Percentiles rank a stretch among this genome's conserved stretches.
Conservation (phyloP, 1,284 basidiomycete species). For the Fomitopsis betulina region DNA sequence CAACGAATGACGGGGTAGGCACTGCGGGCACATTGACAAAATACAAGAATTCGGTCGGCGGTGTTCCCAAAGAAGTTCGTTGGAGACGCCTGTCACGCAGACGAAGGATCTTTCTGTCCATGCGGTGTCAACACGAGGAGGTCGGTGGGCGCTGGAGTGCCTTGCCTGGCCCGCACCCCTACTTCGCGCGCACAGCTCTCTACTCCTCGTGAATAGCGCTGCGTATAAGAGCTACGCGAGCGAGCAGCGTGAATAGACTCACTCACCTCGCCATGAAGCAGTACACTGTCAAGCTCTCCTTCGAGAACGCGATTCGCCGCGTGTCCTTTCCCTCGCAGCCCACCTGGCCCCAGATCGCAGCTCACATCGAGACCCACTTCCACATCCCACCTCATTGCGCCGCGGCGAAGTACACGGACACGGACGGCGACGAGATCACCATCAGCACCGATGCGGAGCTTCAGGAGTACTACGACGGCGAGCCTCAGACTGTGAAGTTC, state of each 20-base stretch:
- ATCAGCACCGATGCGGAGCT: slow-evolving; percentile 67
- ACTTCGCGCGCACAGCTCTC: not conserved
- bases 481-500: not conserved
- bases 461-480: slow-evolving; percentile 46
- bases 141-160: not conserved
- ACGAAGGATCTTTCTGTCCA: not conserved
- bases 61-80: not conserved
- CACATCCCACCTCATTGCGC: slow-evolving; percentile 49
- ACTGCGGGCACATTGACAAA: not conserved
- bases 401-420: slow-evolving; percentile 64
- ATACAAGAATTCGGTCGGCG: not conserved
- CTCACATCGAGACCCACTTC: slow-evolving; percentile 51
- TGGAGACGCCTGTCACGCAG: not conserved
- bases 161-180: not conserved
- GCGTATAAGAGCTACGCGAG: not conserved
- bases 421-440: slow-evolving; percentile 66
- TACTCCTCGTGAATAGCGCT: not conserved
- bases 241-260: too few relatives aligned
- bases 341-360: slow-evolving; percentile 50
- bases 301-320: slow-evolving; percentile 42
- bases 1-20: not conserved
- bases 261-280: not conserved
- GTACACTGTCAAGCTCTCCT: not conserved
- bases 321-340: slow-evolving; percentile 47
- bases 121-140: not conserved